phyloP scores from a whole-genome alignment of 768 basidiomycete species.

The Obba rivulosa region DNA sequence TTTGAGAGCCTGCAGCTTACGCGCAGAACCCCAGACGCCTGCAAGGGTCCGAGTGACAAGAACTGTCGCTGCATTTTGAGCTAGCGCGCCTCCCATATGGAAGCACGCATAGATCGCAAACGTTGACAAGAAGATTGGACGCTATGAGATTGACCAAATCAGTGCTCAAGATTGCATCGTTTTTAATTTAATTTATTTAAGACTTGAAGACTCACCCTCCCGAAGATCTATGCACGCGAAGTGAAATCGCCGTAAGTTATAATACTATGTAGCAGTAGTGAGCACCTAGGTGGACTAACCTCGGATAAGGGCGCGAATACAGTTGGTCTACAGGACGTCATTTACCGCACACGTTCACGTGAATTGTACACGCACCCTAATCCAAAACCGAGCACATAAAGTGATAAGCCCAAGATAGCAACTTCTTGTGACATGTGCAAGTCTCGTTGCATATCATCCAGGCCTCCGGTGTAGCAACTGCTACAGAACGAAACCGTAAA shows the following conservation, averaged over 20 bases:
- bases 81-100: slow-evolving; percentile 49
- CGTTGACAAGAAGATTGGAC: slow-evolving; percentile 49
- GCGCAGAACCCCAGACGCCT: slow-evolving; percentile 54
- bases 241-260: too few species aligned
- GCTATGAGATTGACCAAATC: slow-evolving; percentile 25
- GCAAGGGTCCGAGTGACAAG: slow-evolving; percentile 50
- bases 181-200: too few species aligned
- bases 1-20: slow-evolving; percentile 26
- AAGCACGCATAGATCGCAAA: slow-evolving; percentile 45
- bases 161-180: not conserved
- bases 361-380: slow-evolving; percentile 38
- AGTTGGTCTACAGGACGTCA: slow-evolving; percentile 31
- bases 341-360: not conserved
- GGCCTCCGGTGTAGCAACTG: slow-evolving; percentile 50
- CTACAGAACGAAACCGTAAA: slow-evolving; percentile 58
- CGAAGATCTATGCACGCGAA: slow-evolving; percentile 23
- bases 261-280: too few species aligned
- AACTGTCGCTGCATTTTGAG: slow-evolving; percentile 41
- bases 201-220: slow-evolving; percentile 48
- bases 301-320: slow-evolving; percentile 58
- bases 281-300: slow-evolving; percentile 23
- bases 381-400: slow-evolving; percentile 62
- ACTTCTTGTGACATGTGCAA: slow-evolving; percentile 45
- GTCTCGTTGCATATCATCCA: slow-evolving; percentile 38
- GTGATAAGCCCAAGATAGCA: slow-evolving; percentile 53